Conservation (phyloP, 2,329 filamentous ascomycete genomes). For the Colletotrichum chlorophyti region DNA sequence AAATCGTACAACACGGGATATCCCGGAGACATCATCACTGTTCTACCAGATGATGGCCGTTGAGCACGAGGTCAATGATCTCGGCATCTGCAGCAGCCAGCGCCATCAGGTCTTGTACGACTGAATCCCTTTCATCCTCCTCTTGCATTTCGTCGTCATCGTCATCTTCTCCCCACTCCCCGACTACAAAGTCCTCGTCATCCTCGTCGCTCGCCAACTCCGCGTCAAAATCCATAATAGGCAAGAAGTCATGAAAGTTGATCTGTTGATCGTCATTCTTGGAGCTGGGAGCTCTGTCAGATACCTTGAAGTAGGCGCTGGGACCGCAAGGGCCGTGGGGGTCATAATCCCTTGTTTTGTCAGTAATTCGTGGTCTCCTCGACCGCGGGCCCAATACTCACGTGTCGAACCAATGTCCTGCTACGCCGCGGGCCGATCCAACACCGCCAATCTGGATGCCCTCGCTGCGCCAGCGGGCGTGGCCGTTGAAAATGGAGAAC, state of each 20-base stretch:
- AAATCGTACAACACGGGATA: too few species aligned
- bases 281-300: constrained; percentile 40
- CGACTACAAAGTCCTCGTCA: constrained; percentile 32
- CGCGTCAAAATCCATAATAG: constrained; percentile 32
- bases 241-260: constrained; percentile 29
- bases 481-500: constrained; percentile 66
- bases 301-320: constrained; percentile 77
- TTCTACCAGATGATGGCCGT: constrained; percentile 16
- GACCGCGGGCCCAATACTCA: constrained; percentile 39
- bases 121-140: constrained; percentile 34
- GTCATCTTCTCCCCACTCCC: constrained; percentile 35
- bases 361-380: background rate
- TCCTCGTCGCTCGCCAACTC: constrained; percentile 32
- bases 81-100: constrained; percentile 19
- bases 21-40: too few species aligned
- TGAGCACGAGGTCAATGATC: constrained; percentile 19
- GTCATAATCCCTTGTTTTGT: constrained; percentile 63
- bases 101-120: constrained; percentile 33
- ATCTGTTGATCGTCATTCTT: constrained; percentile 29
- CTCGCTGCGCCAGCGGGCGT: constrained; percentile 80
- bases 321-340: constrained; percentile 74
- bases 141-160: constrained; percentile 37
- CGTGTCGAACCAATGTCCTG: constrained; percentile 83
- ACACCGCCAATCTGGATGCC: constrained; percentile 76
- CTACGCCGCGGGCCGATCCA: constrained; percentile 68